Evolutionary conservation across 78 protist species (phyloP), one percentile per base, ranked within the genome.

Genomic region (slime mould (Dictyostelium discoideum)): DNA sequence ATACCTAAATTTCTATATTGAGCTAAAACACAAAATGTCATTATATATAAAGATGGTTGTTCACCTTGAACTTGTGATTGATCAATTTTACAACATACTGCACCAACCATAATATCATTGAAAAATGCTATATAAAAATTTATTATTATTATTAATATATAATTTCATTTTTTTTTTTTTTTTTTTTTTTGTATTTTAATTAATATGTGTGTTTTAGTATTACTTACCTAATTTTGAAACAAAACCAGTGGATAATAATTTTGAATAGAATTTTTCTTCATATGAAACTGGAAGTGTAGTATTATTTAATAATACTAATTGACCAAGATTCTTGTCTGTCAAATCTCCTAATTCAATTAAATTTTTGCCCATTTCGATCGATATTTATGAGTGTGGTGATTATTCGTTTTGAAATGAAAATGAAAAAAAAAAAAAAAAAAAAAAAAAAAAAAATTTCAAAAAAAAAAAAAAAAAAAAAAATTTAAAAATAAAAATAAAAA

Each of bases 1-100:
- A 88, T 88, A 20, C 93, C 93, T 26, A 88, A 80, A 22, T 65
- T 65, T 65, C 93, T 88, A 80, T 88, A 88, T n/a, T 24, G 46
- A 60, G 93, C 86, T 29, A 88, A 88, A n/a, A 88, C 93, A 67
- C 93, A 20, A 40, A 88, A 88, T 57, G 93, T 88, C 93, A 88
- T 88, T 20, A 88, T 88, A 88, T 88, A 88, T 46, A 88, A 65
- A 11, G 87, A 65, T 80, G 60, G n/a, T 44, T 26, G 37, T 29
- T 54, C 67, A 37, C 77, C 44, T 37, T 26, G 22, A 14, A n/a
- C 77, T 42, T 8, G 13, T 22, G 78, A 65, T 88, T 14, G 85
- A 80, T 88, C 93, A 4, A 88, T 65, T 80, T 87, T 88, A 40
- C 93, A 88, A 37, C 85, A 60, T 14, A 80, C 93, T 63, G 93